Evolutionary conservation across 192 early-diverging fungal genomes (phyloP).

Genomic region (Backusella macrospora): DNA sequence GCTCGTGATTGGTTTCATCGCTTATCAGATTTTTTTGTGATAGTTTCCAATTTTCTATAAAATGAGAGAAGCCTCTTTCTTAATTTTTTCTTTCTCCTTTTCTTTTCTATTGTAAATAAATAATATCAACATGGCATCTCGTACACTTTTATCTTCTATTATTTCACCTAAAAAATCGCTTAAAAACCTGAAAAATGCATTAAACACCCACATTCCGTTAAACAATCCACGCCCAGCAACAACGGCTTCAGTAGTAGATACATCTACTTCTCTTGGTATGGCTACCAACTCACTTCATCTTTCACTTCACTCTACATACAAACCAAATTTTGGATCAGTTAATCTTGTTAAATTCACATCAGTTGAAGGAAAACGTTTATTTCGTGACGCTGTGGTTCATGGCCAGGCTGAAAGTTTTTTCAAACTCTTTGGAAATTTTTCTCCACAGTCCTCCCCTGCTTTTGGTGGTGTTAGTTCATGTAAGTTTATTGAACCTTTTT

Average conservation of each 20-base stretch:
- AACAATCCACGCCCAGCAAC: conserved; percentile 1
- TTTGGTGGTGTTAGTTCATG: conserved; percentile 28
- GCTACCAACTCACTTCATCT: not conserved
- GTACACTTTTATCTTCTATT: too few relatives aligned
- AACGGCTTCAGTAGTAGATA: not conserved
- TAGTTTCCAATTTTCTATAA: too few relatives aligned
- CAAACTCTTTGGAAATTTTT: conserved; percentile 36
- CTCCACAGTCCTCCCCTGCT: conserved; percentile 18
- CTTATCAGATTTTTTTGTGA: too few relatives aligned
- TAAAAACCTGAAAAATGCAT: too few relatives aligned
- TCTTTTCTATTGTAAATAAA: too few relatives aligned
- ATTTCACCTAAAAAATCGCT: too few relatives aligned
- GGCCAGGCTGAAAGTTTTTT: conserved; percentile 36
- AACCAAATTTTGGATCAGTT: not conserved
- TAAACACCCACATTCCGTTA: too few relatives aligned
- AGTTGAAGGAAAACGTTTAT: conserved; percentile 30
- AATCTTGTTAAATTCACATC: conserved; percentile 25
- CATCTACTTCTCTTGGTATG: not conserved
- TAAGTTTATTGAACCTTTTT: conserved; percentile 21
- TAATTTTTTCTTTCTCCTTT: too few relatives aligned
- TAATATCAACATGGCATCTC: too few relatives aligned
- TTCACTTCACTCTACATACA: not conserved
- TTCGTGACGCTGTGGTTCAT: conserved; percentile 32
- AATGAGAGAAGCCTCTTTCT: too few relatives aligned
- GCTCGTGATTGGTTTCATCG: too few relatives aligned